Conservation (phyloP, 805 yeast species). For the Teunomyces kruisii region DNA sequence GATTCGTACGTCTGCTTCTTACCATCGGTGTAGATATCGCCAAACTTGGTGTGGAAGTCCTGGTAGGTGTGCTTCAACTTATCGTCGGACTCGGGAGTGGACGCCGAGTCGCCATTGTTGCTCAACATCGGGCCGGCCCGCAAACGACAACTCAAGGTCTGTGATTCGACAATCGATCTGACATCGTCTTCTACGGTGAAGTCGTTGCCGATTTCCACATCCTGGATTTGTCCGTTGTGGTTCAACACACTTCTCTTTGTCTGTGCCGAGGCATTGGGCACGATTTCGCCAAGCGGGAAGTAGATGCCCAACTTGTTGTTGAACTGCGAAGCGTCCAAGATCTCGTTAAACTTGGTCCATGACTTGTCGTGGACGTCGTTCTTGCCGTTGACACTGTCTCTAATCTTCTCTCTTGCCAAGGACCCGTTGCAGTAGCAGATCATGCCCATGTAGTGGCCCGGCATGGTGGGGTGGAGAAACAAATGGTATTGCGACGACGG, state of each 20-base stretch:
- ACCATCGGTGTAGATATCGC: constrained; percentile 50
- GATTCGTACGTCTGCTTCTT: constrained; percentile 44
- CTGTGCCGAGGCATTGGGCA: constrained; percentile 75
- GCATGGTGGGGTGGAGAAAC: constrained; percentile 82
- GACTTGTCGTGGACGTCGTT: constrained; percentile 31
- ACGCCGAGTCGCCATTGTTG: constrained; percentile 6
- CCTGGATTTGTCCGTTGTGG: constrained; percentile 22
- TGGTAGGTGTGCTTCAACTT: constrained; percentile 20
- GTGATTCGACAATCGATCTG: constrained; percentile 77
- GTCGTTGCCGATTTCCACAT: constrained; percentile 13
- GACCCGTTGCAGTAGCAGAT: constrained; percentile 92
- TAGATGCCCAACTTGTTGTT: constrained; percentile 66
- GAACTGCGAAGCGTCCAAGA: constrained; percentile 43
- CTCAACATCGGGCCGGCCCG: constrained; percentile 78
- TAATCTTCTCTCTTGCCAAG: constrained; percentile 74
- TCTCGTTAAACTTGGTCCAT: constrained; percentile 65
- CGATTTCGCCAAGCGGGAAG: constrained; percentile 89
- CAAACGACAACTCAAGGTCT: constrained; percentile 79
- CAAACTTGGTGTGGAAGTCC: constrained; percentile 32
- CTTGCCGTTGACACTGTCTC: constrained; percentile 59
- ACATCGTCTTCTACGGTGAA: constrained; percentile 66
- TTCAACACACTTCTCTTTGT: constrained; percentile 51
- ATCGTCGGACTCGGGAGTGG: neutral
- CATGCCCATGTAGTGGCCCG: constrained; percentile 86
- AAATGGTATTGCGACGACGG: constrained; percentile 84